These are phyloP conservation scores for Malus sylvestris DNA, from an alignment of 306 rosid species.

Conservation along the genomic window DNA sequence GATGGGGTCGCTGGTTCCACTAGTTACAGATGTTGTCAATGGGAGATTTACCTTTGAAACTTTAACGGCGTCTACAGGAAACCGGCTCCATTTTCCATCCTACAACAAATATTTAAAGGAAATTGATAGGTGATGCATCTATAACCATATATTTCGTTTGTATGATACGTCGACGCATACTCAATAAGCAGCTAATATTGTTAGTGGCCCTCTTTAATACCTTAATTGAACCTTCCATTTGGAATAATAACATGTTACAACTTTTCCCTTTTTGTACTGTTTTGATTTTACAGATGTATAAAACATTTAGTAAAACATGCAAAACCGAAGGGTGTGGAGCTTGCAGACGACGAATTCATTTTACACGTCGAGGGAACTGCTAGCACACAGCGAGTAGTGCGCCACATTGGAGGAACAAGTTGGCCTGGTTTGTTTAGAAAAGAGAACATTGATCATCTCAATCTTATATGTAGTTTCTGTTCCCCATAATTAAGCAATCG, in stretches of 20 bases:
- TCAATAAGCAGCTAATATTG: neutral
- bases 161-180: neutral
- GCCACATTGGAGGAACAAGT: slow-evolving; percentile 82
- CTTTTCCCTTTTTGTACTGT: neutral
- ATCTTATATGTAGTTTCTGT: neutral
- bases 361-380: slow-evolving; percentile 93
- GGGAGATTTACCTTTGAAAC: slow-evolving; percentile 78
- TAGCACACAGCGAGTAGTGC: slow-evolving; percentile 71
- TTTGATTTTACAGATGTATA: slow-evolving; percentile 34
- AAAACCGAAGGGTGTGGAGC: slow-evolving; percentile 62
- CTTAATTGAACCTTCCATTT: too few relatives aligned
- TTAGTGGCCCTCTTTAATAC: neutral
- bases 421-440: slow-evolving; percentile 67
- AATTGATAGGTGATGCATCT: slow-evolving; percentile 50
- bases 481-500: neutral
- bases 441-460: neutral
- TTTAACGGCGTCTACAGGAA: slow-evolving; percentile 67
- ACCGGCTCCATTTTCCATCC: slow-evolving; percentile 77
- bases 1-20: slow-evolving; percentile 68
- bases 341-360: slow-evolving; percentile 70
- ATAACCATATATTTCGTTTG: neutral
- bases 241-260: too few relatives aligned
- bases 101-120: slow-evolving; percentile 68
- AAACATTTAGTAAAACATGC: slow-evolving; percentile 61
- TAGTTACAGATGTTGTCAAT: slow-evolving; percentile 66